Base-by-base conservation (phyloP, 139 green algal genomes). In the Diplosphaera chodatii region DNA sequence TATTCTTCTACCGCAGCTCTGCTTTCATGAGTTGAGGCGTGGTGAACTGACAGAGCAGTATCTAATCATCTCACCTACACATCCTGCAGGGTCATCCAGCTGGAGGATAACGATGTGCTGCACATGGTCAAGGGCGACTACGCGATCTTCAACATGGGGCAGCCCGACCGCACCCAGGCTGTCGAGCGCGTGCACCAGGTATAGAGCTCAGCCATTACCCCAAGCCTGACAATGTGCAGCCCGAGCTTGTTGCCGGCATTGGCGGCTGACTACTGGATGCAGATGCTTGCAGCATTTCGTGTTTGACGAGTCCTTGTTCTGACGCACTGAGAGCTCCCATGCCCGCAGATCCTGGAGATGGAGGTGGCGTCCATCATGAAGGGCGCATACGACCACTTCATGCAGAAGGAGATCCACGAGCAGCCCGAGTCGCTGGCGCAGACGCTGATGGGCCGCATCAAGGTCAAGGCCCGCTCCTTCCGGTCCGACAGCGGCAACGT, bases 41-140 rank as follows among this genome's bases (percentile, higher is more conserved):
- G n/a, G n/a, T n/a, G n/a, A n/a, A n/a, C n/a, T n/a, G n/a, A n/a
- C n/a, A n/a, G n/a, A n/a, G n/a, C n/a, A n/a, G n/a, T n/a, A n/a
- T n/a, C n/a, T n/a, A n/a, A n/a, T n/a, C n/a, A n/a, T n/a, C n/a
- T n/a, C 10, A 20, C 10, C n/a, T n/a, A n/a, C n/a, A n/a, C n/a
- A n/a, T n/a, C n/a, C n/a, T n/a, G 37, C 72, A 89, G 83, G 77
- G 89, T 97, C 27, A 83, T 97, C 33, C 84, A 93, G 68, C 78
- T 98, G 69, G 94, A 98, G 78, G 94, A 98, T 83, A 91, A 95
- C 66, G 94, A 98, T 73, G 82, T 98, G 40, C 75, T 96, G 70
- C 93, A 98, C 83, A 72, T 96, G 66, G 74, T 70, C 63, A 68
- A 69, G 8, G 87, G 83, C 31, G 83, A 82, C 63, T 93, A 92